Conservation (phyloP, 176 grass and related monocot genomes). For the Raddia guianensis region DNA sequence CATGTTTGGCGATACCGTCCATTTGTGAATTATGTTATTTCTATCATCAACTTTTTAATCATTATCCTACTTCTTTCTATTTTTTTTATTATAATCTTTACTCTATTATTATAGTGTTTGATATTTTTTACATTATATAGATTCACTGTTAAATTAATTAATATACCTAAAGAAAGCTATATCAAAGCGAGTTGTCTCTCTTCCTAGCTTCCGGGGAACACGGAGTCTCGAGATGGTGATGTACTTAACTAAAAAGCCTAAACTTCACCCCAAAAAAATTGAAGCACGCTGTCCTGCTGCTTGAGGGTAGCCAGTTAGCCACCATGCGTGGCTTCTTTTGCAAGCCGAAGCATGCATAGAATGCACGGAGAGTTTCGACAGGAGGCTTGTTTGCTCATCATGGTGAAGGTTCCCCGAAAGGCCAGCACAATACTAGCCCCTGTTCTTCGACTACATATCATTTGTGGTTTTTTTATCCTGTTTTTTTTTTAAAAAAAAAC, state of each 20-base stretch:
- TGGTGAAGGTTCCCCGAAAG: slow-evolving; percentile 41
- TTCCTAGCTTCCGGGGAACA: neutral
- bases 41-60: no score
- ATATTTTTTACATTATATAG: no score
- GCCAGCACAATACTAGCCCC: neutral
- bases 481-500: no score
- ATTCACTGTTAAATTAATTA: no score
- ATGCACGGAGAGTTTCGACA: neutral
- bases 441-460: neutral
- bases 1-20: no score
- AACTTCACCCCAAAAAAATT: neutral
- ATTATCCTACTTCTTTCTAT: no score
- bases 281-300: slow-evolving; percentile 15
- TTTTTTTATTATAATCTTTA: no score
- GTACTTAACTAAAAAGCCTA: neutral
- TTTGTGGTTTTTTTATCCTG: no score
- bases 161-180: no score
- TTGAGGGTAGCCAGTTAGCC: neutral
- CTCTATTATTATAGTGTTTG: no score
- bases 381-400: slow-evolving; percentile 13
- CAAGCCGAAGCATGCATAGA: neutral
- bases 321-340: neutral
- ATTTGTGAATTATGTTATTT: no score
- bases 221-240: slow-evolving; percentile 10
- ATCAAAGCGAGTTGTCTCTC: no score